Base-by-base conservation (phyloP, 176 grass and related monocot species). In the Poa pratensis region DNA sequence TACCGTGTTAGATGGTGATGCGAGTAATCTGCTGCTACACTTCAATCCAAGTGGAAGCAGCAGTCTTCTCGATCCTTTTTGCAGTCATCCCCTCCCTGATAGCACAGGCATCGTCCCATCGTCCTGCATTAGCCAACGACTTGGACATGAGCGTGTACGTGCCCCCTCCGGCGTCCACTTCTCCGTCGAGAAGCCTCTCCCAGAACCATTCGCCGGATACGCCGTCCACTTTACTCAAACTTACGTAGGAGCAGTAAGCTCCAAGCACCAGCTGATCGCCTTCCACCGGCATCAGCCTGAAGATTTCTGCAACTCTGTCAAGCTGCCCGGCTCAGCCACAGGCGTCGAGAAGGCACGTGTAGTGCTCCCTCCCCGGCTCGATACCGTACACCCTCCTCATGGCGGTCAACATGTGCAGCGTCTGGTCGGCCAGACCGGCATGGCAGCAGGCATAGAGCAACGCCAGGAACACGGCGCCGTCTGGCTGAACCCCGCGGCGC, bases 291-390 rank as follows among this genome's bases (percentile, higher is more conserved):
- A 88, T 83, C 26, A 22, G 30, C n/a, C 65, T 30, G 12, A 83
- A 46, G 13, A 93, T 55, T 16, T 70, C 82, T 55, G 20, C 60
- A 2, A 30, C 75, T 70, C 28, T 65, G 58, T 90, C 76, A 0
- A 86, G 63, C 30, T 73, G 51, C 43, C 86, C 86, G 2, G 91
- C 74, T 15, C 91, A 67, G n/a, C 82, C 78, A 35, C 86, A 90
- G 34, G 91, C 75, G 66, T 93, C 91, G 24, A 93, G 68, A 68
- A 85, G 70, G 86, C 88, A 90, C 0, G 91, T 90, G 59, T 86
- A 88, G 81, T 93, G 91, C 74, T 90, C 83, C 62, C 40, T 66
- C 48, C 23, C 37, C 5, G 88, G 91, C 60, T 11, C 1, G 48
- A 90, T 4, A 6, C 88, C 53, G 75, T 93, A 88, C 63, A 90